Conservation (phyloP, 148 eudicot genomes). For the Chenopodium album region DNA sequence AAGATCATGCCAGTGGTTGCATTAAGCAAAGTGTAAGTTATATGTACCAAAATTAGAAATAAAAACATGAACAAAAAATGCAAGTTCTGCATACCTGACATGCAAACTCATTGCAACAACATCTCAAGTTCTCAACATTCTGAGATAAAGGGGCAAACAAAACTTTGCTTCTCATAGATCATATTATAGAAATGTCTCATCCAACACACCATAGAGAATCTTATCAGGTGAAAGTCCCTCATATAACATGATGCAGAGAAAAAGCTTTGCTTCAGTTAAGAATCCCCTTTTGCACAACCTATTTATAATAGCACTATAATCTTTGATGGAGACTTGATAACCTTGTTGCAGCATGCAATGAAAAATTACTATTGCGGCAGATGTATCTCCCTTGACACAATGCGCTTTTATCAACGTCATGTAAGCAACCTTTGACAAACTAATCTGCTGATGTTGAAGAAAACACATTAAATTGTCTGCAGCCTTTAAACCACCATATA, state of each 20-base stretch:
- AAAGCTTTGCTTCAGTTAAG: slow-evolving; percentile 52
- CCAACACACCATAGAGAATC: slow-evolving; percentile 43
- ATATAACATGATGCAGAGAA: slow-evolving; percentile 56
- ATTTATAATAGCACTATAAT: slow-evolving; percentile 73
- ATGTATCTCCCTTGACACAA: slow-evolving; percentile 72
- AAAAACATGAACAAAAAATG: background rate
- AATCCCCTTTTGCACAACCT: slow-evolving; percentile 73
- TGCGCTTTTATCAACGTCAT: slow-evolving; percentile 74
- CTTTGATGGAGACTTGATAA: slow-evolving; percentile 57
- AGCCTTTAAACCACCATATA: slow-evolving; percentile 44
- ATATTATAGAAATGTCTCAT: slow-evolving; percentile 32
- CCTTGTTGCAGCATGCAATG: slow-evolving; percentile 59
- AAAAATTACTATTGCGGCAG: slow-evolving; percentile 49
- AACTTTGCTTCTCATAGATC: slow-evolving; percentile 23
- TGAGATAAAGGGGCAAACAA: slow-evolving; percentile 18
- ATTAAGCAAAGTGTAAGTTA: background rate
- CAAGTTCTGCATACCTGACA: slow-evolving; percentile 24
- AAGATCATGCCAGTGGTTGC: background rate
- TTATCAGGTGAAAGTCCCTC: slow-evolving; percentile 52
- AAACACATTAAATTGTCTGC: slow-evolving; percentile 52
- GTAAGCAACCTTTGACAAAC: slow-evolving; percentile 63
- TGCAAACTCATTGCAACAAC: slow-evolving; percentile 1
- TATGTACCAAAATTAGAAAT: background rate
- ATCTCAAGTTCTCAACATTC: background rate
- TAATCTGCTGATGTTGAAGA: slow-evolving; percentile 45